Conservation (phyloP, 1,284 basidiomycete genomes). For the Tilletia indica region DNA sequence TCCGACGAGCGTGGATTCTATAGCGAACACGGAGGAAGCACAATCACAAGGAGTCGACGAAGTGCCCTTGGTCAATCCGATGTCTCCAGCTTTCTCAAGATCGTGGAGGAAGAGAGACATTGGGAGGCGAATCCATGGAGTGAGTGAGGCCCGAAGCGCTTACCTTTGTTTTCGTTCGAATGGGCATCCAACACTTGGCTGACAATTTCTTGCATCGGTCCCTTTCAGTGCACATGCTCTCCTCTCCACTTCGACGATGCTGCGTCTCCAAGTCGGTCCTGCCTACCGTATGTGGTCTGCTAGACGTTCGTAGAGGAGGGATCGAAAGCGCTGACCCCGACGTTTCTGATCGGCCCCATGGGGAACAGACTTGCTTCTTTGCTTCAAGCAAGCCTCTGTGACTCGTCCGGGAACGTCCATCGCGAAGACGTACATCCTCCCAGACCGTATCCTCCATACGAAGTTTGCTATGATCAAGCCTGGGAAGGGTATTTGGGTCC, state of each 20-base stretch:
- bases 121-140: conserved; percentile 16
- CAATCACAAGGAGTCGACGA: too few relatives aligned
- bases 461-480: conserved; percentile 21
- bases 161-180: neutral
- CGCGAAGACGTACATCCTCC: conserved; percentile 19
- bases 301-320: too few relatives aligned
- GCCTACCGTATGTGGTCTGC: conserved; percentile 20
- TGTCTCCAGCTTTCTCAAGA: neutral
- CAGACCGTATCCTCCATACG: conserved; percentile 28
- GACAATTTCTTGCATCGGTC: neutral
- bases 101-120: neutral
- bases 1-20: neutral
- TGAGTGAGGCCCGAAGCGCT: neutral
- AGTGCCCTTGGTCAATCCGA: neutral
- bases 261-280: conserved; percentile 22
- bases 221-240: conserved; percentile 26
- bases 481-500: conserved; percentile 24
- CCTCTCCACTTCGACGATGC: conserved; percentile 27
- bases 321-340: too few relatives aligned
- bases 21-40: neutral
- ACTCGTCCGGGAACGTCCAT: neutral
- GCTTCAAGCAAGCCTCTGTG: conserved; percentile 22
- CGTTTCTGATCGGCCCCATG: too few relatives aligned
- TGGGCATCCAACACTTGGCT: neutral
- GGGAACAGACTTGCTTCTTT: conserved; percentile 24